Percentiles rank a stretch among this genome's conserved stretches.
Conservation (phyloP, 2,329 filamentous ascomycete species). For the Microdochium paspali region DNA sequence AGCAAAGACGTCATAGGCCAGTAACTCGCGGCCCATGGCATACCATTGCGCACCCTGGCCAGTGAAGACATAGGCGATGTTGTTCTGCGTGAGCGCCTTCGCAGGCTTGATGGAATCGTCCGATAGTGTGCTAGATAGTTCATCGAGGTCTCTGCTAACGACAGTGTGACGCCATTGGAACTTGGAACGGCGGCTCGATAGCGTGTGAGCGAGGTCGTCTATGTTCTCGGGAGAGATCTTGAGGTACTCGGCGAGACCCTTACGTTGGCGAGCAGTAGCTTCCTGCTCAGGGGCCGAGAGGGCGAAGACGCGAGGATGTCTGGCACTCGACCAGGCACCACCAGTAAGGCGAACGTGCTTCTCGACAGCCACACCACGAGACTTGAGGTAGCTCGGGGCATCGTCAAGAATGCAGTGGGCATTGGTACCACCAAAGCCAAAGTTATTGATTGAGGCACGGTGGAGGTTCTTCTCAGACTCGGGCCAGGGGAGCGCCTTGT, state of each 20-base stretch:
- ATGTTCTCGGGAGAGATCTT: constrained; percentile 1
- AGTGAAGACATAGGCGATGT: constrained; percentile 15
- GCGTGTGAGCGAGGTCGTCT: constrained; percentile 6
- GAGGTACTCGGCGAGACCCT: background rate
- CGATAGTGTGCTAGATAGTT: background rate
- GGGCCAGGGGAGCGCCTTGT: constrained; percentile 8
- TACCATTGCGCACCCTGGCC: constrained; percentile 23
- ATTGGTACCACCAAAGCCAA: constrained; percentile 20
- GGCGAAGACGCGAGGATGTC: background rate
- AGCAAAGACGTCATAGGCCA: constrained; percentile 6
- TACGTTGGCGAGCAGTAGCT: constrained; percentile 1
- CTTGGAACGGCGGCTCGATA: constrained; percentile 5
- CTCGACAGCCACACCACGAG: constrained; percentile 6
- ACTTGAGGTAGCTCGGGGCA: constrained; percentile 7
- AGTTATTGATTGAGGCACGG: constrained; percentile 14
- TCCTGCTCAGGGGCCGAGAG: background rate
- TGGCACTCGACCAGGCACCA: background rate
- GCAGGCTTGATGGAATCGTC: background rate
- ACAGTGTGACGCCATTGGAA: constrained; percentile 5
- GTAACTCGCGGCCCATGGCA: constrained; percentile 13
- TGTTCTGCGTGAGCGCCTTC: constrained; percentile 1
- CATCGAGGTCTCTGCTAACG: background rate
- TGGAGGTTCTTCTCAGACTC: constrained; percentile 3
- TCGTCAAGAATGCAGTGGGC: constrained; percentile 17
- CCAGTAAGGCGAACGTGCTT: background rate